Conservation (phyloP, 2,329 filamentous ascomycete genomes). For the Myriosclerotinia curreyana region DNA sequence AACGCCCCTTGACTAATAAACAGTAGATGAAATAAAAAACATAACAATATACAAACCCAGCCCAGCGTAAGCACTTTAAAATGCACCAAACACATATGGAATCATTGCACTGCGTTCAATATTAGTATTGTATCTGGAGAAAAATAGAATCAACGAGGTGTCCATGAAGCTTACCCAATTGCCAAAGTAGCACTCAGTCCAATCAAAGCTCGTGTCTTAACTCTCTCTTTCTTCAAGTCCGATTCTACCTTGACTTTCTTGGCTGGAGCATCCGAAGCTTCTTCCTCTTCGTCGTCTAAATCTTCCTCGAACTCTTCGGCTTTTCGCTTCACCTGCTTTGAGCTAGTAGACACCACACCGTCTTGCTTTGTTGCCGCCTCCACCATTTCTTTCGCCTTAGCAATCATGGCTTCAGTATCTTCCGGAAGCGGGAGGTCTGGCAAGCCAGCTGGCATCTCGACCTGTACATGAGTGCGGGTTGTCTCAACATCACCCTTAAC, state of each 20-base stretch:
- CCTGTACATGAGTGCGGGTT: constrained; percentile 68
- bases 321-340: constrained; percentile 67
- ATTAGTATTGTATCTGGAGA: constrained; percentile 24
- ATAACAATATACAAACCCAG: constrained; percentile 20
- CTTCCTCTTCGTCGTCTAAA: constrained; percentile 11
- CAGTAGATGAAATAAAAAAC: constrained; percentile 21
- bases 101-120: constrained; percentile 36
- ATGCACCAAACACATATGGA: constrained; percentile 38
- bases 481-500: constrained; percentile 59
- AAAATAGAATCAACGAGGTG: background rate
- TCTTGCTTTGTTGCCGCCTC: constrained; percentile 56
- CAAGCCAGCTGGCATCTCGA: constrained; percentile 68
- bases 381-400: constrained; percentile 85
- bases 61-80: constrained; percentile 26
- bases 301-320: constrained; percentile 43
- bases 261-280: constrained; percentile 42
- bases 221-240: constrained; percentile 78
- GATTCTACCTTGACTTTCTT: constrained; percentile 78
- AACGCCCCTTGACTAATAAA: constrained; percentile 25
- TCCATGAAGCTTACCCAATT: constrained; percentile 69
- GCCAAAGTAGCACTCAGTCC: constrained; percentile 84
- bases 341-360: constrained; percentile 42
- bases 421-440: constrained; percentile 70
- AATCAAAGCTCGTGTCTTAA: constrained; percentile 79
- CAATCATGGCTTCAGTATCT: constrained; percentile 79